A percentile compares a stretch with the other conserved stretches of the same genome.
phyloP scores from a whole-genome alignment of 768 basidiomycete species.

The Phallus indusiatus region DNA sequence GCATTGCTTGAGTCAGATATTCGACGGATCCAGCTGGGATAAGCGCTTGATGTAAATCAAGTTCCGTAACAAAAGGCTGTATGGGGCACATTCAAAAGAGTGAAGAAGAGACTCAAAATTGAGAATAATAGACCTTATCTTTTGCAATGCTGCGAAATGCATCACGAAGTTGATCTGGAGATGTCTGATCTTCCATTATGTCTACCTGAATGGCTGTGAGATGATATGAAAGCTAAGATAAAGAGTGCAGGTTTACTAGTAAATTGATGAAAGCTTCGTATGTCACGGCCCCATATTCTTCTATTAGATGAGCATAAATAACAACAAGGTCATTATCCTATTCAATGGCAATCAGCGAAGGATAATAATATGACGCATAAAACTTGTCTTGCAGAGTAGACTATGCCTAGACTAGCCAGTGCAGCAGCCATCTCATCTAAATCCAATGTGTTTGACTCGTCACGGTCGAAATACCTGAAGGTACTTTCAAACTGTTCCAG shows the following conservation, averaged over 20 bases:
- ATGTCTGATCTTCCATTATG: conserved; percentile 92
- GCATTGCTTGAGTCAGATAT: conserved; percentile 80
- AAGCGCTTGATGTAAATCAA: conserved; percentile 80
- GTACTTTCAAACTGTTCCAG: conserved; percentile 95
- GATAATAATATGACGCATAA: no score
- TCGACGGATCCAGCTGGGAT: conserved; percentile 67
- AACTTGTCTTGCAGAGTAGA: conserved; percentile 57
- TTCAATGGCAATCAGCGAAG: background rate
- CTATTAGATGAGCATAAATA: conserved; percentile 70
- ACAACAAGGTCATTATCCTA: conserved; percentile 82
- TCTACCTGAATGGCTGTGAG: conserved; percentile 53
- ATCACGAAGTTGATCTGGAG: conserved; percentile 83
- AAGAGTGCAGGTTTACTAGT: conserved; percentile 42
- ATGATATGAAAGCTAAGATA: background rate
- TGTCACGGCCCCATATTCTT: conserved; percentile 79
- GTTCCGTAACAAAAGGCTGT: conserved; percentile 87
- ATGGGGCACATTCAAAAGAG: background rate
- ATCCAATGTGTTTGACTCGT: conserved; percentile 81
- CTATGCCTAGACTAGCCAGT: conserved; percentile 86
- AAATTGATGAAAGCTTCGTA: conserved; percentile 94
- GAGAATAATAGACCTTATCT: conserved; percentile 59
- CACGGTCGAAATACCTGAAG: conserved; percentile 95
- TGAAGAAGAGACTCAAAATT: background rate
- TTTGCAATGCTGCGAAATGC: conserved; percentile 88
- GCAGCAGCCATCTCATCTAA: conserved; percentile 88